Evolutionary conservation across 1,139 yeast genomes (phyloP), one percentile per base, ranked within the genome.

Genomic region (Candida sojae): DNA sequence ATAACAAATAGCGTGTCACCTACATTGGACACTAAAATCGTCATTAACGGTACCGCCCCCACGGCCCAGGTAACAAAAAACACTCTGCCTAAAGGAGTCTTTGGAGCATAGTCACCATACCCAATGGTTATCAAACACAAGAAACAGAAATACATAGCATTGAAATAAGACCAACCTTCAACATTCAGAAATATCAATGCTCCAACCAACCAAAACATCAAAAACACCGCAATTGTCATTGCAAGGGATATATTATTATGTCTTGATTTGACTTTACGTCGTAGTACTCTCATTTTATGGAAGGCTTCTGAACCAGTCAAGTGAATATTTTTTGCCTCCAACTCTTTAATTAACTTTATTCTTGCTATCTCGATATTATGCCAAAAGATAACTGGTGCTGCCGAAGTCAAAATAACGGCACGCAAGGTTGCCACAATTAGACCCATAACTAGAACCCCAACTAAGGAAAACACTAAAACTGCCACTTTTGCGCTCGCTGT

Each of bases 21-120:
- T 42, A 86, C 69, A 48, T 82, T 83, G 1, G 93, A 85, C 34
- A 90, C 82, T 44, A 90, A 71, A 13, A 86, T 84, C 0, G 96
- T 87, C 95, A 90, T 89, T 51, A 89, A 71, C 0, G 97, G 97
- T 12, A 90, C 86, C 0, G 96, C 96, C 6, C 83, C 72, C 23
- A 89, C 64, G 0, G 92, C 86, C 96, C 96, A 90, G 4, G 82
- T 66, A 9, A 88, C 82, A 59, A 89, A 90, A 56, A 89, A 82
- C 0, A 85, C 79, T 41, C 88, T 68, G 0, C 96, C 96, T 6
- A 88, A 83, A 1, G 83, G 67, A 0, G 84, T 64, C 3, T 49
- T 52, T 0, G 96, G 96, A 0, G 83, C 73, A 57, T 70, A 84
- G 57, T 86, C 92, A 30, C 97, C 97, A 64, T 87, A 89, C 0